A percentile compares a stretch with the other conserved stretches of the same genome.
These are phyloP conservation scores for Colletotrichum navitas DNA, from an alignment of 2,329 filamentous ascomycete genomes.

Conservation along the genomic window DNA sequence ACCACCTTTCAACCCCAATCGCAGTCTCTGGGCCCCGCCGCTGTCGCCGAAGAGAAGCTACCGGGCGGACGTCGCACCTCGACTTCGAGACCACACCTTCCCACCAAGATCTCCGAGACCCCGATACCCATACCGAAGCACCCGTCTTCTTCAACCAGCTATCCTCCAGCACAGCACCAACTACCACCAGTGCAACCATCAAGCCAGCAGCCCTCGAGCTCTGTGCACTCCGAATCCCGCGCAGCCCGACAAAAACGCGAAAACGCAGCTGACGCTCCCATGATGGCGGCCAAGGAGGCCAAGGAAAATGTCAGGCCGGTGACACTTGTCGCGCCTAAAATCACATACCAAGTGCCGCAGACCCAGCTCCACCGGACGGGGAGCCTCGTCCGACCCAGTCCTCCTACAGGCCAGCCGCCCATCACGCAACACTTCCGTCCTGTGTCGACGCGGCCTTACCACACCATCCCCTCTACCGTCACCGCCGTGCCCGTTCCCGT, in stretches of 20 bases:
- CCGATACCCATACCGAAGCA: conserved; percentile 33
- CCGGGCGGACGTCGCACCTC: conserved; percentile 42
- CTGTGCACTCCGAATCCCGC: conserved; percentile 6
- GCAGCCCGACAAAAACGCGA: conserved; percentile 30
- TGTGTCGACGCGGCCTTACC: conserved; percentile 17
- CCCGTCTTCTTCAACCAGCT: conserved; percentile 10
- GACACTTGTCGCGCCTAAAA: conserved; percentile 56
- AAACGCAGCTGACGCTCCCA: conserved; percentile 21
- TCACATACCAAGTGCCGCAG: conserved; percentile 56
- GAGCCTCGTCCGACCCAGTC: conserved; percentile 41
- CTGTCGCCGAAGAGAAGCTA: conserved; percentile 44
- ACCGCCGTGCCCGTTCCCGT: conserved; percentile 33
- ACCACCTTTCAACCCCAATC: conserved; percentile 39
- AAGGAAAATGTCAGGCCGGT: conserved; percentile 50
- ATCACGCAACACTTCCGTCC: conserved; percentile 39
- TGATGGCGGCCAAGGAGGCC: conserved; percentile 37
- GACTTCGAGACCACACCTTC: conserved; percentile 14
- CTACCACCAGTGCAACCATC: neutral
- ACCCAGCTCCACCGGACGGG: conserved; percentile 43
- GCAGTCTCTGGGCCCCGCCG: conserved; percentile 40
- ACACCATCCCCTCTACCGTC: conserved; percentile 13
- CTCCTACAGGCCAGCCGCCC: conserved; percentile 42
- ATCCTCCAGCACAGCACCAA: neutral
- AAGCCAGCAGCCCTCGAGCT: neutral
- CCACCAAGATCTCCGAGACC: conserved; percentile 23